Evolutionary conservation across 192 early-diverging fungal species (phyloP), one percentile per base, ranked within the genome.

Genomic region (Funneliformis geosporum): DNA sequence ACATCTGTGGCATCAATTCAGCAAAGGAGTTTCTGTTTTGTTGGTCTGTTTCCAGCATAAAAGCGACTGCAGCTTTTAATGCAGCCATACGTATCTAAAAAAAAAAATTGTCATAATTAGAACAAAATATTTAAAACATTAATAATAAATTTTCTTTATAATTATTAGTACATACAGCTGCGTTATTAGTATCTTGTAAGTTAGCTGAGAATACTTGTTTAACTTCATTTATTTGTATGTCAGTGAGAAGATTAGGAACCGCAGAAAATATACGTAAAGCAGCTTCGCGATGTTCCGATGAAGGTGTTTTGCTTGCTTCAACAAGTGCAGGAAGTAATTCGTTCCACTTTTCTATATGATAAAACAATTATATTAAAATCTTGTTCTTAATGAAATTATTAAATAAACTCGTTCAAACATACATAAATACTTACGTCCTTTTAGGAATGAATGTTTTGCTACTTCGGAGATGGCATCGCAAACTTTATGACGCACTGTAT

Each of bases 381-480:
- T 44, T 16, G 64, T 74, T 27, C 23, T 23, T 21, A 67, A 62
- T 62, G 68, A 62, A 61, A 73, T 18, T 25, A 46, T 64, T 44
- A 33, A 61, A 71, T 18, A 55, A 64, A 46, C 60, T 47, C 43
- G 60, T 5, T 65, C 10, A 33, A 65, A 65, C 5, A n/a, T 33
- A 14, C 14, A 65, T 33, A 16, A 33, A 69, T 50, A 86, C 86
- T 83, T 79, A 89, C 88, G 85, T 64, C 83, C 85, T 78, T 85
- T 87, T 65, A 78, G 59, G 11, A 85, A 79, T 55, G 86, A 83
- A 73, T 88, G 87, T 81, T 90, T 91, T 78, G 93, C 90, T 64
- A 99, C 88, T 80, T 99, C 96, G 18, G 97, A 86, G 82, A 98
- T 93, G 28, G 96, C 94, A 84, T 99, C 97, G 82, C 93, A 95